phyloP scores from a whole-genome alignment of 345 rosid species.

The Euphorbia tirucalli region DNA sequence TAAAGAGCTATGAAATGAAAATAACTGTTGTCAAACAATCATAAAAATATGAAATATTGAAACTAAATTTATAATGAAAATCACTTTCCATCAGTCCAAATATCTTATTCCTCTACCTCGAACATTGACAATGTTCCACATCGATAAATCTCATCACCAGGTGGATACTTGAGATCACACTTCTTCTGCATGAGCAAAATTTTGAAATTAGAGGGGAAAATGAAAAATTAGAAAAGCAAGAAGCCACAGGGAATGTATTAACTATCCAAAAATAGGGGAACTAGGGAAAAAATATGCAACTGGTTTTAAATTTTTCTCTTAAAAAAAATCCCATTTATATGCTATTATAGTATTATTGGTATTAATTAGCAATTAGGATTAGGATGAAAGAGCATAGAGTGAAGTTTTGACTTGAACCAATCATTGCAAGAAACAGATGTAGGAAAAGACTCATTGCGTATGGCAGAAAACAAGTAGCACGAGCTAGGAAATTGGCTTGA shows the following conservation, averaged over 20 bases:
- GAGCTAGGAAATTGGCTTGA: neutral
- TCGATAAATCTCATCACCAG: constrained; percentile 98
- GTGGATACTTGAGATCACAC: constrained; percentile 98
- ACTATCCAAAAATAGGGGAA: neutral
- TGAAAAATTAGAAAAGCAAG: constrained; percentile 4
- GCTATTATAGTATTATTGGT: neutral
- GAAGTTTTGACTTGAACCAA: neutral
- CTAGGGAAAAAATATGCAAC: neutral
- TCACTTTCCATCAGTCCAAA: neutral
- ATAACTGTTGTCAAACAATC: no score
- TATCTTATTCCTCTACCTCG: constrained; percentile 51
- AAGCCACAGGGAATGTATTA: neutral
- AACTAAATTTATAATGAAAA: neutral
- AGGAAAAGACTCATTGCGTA: no score
- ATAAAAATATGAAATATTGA: no score
- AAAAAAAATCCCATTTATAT: no score
- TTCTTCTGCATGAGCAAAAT: constrained; percentile 52
- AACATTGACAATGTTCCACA: constrained; percentile 97
- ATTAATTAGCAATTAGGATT: neutral
- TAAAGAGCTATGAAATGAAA: no score
- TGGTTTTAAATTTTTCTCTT: no score
- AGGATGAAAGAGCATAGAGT: neutral
- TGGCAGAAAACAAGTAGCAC: no score
- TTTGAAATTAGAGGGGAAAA: neutral
- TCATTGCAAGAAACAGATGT: neutral